Evolutionary conservation across 805 yeast genomes (phyloP), one percentile per base, ranked within the genome.

Genomic region (Sungouiella thailandica): DNA sequence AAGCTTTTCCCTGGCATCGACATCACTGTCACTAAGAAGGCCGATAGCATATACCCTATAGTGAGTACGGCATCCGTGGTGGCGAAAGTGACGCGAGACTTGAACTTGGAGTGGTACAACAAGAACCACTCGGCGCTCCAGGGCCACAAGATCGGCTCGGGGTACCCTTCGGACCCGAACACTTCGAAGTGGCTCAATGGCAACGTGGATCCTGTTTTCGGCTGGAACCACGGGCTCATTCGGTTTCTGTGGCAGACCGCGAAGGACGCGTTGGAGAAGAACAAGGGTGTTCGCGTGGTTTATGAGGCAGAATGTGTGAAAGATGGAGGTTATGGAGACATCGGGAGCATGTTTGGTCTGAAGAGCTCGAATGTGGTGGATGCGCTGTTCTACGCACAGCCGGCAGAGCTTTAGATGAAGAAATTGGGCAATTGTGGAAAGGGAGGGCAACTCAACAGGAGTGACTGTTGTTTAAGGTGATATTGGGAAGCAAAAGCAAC

Each of bases 221-320:
- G 97, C 0, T 93, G 97, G 97, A 71, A 77, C 34, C 61, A 47
- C 32, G 72, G 83, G 7, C 75, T 81, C 29, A 70, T 83, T 7
- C 62, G 99, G 32, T 93, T 81, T 50, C 86, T 95, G 24, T 93
- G 99, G 99, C 93, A 86, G 48, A 93, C 98, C 0, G 78, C 96
- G 1, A 78, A 76, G 44, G 94, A 86, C 41, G 67, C 84, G 23
- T 57, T 90, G 25, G 68, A 67, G 9, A 73, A 68, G 25, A 63
- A 69, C 28, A 71, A 70, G 0, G 78, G 76, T 4, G 60, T 70
- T 1, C 64, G 65, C 1, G 75, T 87, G 34, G 70, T 72, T 13
- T 87, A 90, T 79, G 77, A 72, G 34, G 78, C 71, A 17, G 73
- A 70, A 31, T 53, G 65, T 17, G 50, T 52, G 11, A 49, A 44